Evolutionary conservation across 106 monocot species (phyloP), one percentile per base, ranked within the genome.

Genomic region (Alisma plantagoaquatica): DNA sequence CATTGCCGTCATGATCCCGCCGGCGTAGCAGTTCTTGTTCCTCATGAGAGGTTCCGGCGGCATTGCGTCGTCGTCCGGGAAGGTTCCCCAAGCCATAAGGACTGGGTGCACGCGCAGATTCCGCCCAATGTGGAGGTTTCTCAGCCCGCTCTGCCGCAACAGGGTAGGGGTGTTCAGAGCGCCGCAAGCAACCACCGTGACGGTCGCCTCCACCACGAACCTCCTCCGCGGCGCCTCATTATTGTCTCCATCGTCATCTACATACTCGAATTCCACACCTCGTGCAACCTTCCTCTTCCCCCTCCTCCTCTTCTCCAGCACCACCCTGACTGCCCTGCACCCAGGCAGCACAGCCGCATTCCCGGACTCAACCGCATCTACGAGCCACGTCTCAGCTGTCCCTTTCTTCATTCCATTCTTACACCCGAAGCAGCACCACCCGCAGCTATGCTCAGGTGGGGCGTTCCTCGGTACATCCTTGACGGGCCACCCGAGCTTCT

Each of bases 61-160:
- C n/a, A n/a, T n/a, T n/a, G n/a, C n/a, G n/a, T n/a, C n/a, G 21
- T 2, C 8, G 19, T 61, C 63, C 0, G 86, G 86, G 54, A 92
- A 92, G 46, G 77, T 57, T 0, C 92, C 92, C 92, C 92, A 92
- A 25, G 47, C 68, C 82, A 92, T 79, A 9, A 82, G 70, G 35
- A 74, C 76, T 2, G 91, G 91, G 50, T 92, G 91, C 10, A 92
- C 67, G 51, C 71, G 91, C 27, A 92, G 70, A 41, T 92, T 56
- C 67, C 70, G 72, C n/a, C 91, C 91, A 2, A 92, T 86, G 73
- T 86, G 60, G 0, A 42, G 42, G 49, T 78, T 84, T 59, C 27
- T 43, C 9, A 84, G 62, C 15, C 84, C 75, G 43, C 84, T 81
- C 33, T 33, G 55, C 41, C 49, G 68, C 16, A 82, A 61, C 44